A percentile compares a stretch with the other conserved stretches of the same genome.
phyloP scores from a whole-genome alignment of 805 yeast species.

The Diddensiella caesifluorescens region DNA sequence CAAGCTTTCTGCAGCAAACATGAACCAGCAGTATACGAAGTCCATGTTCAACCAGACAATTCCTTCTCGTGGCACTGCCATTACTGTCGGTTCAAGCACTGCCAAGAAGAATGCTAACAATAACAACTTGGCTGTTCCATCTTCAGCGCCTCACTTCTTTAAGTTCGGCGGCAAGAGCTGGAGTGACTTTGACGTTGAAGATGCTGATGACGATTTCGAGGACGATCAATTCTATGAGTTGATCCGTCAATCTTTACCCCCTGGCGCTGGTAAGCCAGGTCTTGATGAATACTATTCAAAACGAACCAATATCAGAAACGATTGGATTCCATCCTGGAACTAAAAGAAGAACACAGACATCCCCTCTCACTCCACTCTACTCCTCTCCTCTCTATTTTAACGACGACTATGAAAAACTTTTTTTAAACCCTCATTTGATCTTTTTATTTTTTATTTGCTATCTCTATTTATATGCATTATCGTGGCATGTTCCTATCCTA shows the following conservation, averaged over 20 bases:
- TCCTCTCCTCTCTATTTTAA: not conserved
- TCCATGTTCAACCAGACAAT: slow-evolving; percentile 1
- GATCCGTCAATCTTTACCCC: slow-evolving; percentile 12
- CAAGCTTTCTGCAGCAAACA: not conserved
- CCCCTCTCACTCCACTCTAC: not conserved
- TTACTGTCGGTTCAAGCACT: slow-evolving; percentile 7
- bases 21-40: not conserved
- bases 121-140: slow-evolving; percentile 8
- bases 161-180: slow-evolving; percentile 28
- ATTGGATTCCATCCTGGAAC: not conserved
- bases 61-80: slow-evolving; percentile 7
- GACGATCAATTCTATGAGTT: slow-evolving; percentile 16
- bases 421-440: not conserved
- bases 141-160: slow-evolving; percentile 23
- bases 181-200: slow-evolving; percentile 27
- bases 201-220: slow-evolving; percentile 24
- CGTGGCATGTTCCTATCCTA: too few species aligned
- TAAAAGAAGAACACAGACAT: slow-evolving; percentile 3
- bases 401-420: slow-evolving; percentile 1
- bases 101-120: slow-evolving; percentile 6
- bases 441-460: slow-evolving; percentile 3
- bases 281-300: slow-evolving; percentile 2
- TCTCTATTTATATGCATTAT: slow-evolving; percentile 2
- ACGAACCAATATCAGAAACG: not conserved
- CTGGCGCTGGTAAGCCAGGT: slow-evolving; percentile 6